These are phyloP conservation scores for Thinopyrum elongatum DNA, from an alignment of 176 grass and related monocot genomes.

Conservation along the genomic window DNA sequence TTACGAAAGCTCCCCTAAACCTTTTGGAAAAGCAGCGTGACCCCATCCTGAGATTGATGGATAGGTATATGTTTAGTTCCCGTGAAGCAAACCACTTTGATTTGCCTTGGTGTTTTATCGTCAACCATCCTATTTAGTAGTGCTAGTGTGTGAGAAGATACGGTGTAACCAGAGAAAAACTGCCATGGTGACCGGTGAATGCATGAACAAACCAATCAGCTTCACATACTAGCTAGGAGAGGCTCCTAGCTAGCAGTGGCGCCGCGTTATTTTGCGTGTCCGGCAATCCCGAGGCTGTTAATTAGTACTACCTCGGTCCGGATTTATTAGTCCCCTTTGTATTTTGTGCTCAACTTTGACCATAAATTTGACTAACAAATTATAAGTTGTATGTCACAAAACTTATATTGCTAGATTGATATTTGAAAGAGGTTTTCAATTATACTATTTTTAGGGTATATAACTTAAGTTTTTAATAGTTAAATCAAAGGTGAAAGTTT, in stretches of 20 bases:
- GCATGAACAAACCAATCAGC: neutral
- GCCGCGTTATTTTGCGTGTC: neutral
- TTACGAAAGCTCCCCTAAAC: slow-evolving; percentile 29
- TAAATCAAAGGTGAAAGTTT: no score
- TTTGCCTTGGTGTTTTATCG: neutral
- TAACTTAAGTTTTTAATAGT: no score
- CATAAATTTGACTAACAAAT: no score
- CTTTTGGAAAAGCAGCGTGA: neutral
- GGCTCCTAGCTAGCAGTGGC: neutral
- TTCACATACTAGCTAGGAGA: neutral
- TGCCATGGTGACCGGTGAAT: neutral
- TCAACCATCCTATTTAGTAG: slow-evolving; percentile 5
- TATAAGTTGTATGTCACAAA: no score
- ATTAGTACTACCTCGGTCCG: no score
- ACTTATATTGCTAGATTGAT: no score
- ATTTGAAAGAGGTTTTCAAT: no score
- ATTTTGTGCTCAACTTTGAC: no score
- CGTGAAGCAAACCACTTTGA: slow-evolving; percentile 36
- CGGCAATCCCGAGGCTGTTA: neutral
- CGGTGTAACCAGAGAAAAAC: neutral
- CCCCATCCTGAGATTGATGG: slow-evolving; percentile 13
- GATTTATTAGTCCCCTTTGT: no score
- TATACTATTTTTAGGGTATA: no score
- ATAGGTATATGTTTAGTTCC: slow-evolving; percentile 6
- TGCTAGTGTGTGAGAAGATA: neutral